phyloP scores from a whole-genome alignment of 257 asterid species.

The Nicotiana obtusifolia region DNA sequence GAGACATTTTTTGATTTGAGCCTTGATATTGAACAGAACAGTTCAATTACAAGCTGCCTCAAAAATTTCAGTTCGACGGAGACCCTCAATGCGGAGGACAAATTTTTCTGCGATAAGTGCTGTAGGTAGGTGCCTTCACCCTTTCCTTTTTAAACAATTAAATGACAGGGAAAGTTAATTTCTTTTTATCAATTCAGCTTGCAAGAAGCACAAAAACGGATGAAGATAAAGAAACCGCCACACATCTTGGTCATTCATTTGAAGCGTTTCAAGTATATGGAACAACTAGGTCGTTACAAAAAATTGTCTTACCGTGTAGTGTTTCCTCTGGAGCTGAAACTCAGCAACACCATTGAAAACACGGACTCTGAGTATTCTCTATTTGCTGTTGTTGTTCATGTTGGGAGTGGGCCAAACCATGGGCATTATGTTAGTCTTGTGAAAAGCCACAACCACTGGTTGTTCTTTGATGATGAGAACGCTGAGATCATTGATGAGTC shows the following conservation, averaged over 20 bases:
- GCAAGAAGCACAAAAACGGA: slow-evolving; percentile 92
- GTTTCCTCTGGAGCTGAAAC: slow-evolving; percentile 77
- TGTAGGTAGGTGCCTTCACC: slow-evolving; percentile 47
- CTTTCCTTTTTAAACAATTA: background rate
- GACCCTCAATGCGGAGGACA: slow-evolving; percentile 83
- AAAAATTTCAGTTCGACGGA: slow-evolving; percentile 92
- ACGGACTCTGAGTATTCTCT: slow-evolving; percentile 77
- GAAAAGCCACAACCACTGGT: slow-evolving; percentile 86
- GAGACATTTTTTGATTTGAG: slow-evolving; percentile 85
- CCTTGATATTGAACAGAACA: slow-evolving; percentile 91
- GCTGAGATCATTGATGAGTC: slow-evolving; percentile 89
- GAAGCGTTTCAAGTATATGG: slow-evolving; percentile 79
- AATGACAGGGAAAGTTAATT: background rate
- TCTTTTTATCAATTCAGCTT: slow-evolving; percentile 39
- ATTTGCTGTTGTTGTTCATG: slow-evolving; percentile 75
- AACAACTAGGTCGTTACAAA: slow-evolving; percentile 70
- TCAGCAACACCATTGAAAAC: slow-evolving; percentile 77
- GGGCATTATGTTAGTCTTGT: slow-evolving; percentile 90
- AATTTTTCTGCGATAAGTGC: slow-evolving; percentile 83
- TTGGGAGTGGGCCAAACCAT: slow-evolving; percentile 86
- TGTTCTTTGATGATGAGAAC: slow-evolving; percentile 75
- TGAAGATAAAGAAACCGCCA: slow-evolving; percentile 82
- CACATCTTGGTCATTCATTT: slow-evolving; percentile 76
- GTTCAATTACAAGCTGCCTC: slow-evolving; percentile 95
- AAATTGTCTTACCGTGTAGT: slow-evolving; percentile 82